phyloP scores from a whole-genome alignment of 2,329 filamentous ascomycete species.

The Hortaea sp. region DNA sequence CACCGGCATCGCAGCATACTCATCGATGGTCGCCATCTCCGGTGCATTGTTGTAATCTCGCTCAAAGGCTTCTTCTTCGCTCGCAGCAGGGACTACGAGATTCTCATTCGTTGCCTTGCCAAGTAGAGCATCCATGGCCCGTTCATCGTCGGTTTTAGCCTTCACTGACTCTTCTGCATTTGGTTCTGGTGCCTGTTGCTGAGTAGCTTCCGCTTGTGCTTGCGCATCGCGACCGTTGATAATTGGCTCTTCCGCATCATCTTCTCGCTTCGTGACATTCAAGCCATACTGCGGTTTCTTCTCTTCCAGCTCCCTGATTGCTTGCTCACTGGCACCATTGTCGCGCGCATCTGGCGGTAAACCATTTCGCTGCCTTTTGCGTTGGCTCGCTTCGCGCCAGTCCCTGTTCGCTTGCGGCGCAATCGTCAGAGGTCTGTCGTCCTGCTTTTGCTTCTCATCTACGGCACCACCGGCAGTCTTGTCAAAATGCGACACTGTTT shows the following conservation, averaged over 20 bases:
- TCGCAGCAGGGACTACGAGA: slow-evolving; percentile 31
- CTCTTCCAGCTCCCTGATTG: slow-evolving; percentile 18
- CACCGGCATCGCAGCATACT: slow-evolving; percentile 81
- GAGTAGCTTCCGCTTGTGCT: slow-evolving; percentile 13
- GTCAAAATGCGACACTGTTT: slow-evolving; percentile 48
- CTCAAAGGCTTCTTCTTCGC: slow-evolving; percentile 22
- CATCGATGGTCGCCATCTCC: slow-evolving; percentile 64
- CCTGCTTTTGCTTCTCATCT: slow-evolving; percentile 24
- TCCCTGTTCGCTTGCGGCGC: slow-evolving; percentile 49
- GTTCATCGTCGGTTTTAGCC: slow-evolving; percentile 47
- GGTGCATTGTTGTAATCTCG: slow-evolving; percentile 62
- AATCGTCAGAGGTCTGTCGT: slow-evolving; percentile 46
- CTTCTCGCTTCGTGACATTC: slow-evolving; percentile 33
- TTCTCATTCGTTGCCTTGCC: slow-evolving; percentile 28
- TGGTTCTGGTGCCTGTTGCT: slow-evolving; percentile 8
- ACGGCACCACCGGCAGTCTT: slow-evolving; percentile 40
- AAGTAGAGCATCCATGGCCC: slow-evolving; percentile 38
- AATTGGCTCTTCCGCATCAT: slow-evolving; percentile 17
- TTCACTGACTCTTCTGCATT: slow-evolving; percentile 11
- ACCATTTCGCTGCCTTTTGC: slow-evolving; percentile 42
- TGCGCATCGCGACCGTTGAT: slow-evolving; percentile 21
- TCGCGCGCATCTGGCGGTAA: slow-evolving; percentile 36
- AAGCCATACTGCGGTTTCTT: slow-evolving; percentile 45
- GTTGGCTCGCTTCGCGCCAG: slow-evolving; percentile 46
- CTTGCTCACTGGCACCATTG: slow-evolving; percentile 14